Base-by-base conservation (phyloP, 2,329 filamentous ascomycete genomes). In the Aspergillus calidoustus region DNA sequence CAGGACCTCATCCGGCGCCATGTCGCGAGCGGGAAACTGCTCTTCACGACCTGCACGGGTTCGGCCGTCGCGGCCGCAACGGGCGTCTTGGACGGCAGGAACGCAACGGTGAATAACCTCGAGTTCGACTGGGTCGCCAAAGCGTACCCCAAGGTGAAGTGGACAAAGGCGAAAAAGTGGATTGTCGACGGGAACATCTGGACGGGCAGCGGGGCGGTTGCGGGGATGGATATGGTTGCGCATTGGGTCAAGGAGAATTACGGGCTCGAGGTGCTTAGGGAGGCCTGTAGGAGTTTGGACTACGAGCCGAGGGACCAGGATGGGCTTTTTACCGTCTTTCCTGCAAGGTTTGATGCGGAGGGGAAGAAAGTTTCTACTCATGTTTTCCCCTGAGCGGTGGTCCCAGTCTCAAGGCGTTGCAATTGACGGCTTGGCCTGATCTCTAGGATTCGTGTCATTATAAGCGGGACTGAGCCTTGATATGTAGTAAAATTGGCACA, bases 191-290 rank as follows among this genome's bases (percentile, higher is more conserved):
- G 74, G 0, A 81, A 82, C 43, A 73, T 82, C 49, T 83, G 81
- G 81, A 83, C 81, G 2, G 77, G 76, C 0, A 75, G 75, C 1
- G 81, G 81, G 15, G 79, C 81, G 0, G 68, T 78, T 17, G 80
- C 81, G 5, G 81, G 80, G 0, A 82, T 82, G 70, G 81, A 82
- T 19, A 79, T 80, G 74, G 64, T 79, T 58, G 68, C 78, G 8
- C 71, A 79, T 38, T 81, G 78, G 77, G 57, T 81, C 0, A 75
- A 75, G 54, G 69, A 77, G 52, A 73, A 67, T 1, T 77, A 68
- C 64, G 76, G 77, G 0, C 30, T 69, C 19, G 70, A 74, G 4
- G 61, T 76, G 19, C 65, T 76, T 28, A 47, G 31, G 9, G 60
- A 67, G 25, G 68, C 69, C 2, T 54, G 66, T 1, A 56, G 66